A percentile compares a stretch with the other conserved stretches of the same genome.
Evolutionary conservation across 2,329 filamentous ascomycete species (phyloP).

Genomic region (Xylaria sp.): DNA sequence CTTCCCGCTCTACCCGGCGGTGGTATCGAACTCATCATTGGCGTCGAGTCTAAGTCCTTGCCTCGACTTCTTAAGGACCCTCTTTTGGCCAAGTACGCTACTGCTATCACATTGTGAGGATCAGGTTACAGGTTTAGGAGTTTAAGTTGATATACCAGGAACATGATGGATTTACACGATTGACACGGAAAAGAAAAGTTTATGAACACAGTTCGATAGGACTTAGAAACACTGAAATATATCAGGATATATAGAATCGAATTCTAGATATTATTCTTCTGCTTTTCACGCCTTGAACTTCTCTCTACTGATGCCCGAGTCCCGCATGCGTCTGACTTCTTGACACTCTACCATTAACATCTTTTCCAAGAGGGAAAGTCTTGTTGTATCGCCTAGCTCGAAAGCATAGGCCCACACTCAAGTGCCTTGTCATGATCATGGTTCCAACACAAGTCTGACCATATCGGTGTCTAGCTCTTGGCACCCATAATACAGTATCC

Average conservation of each 20-base stretch:
- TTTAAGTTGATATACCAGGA: slow-evolving; percentile 6
- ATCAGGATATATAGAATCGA: background rate
- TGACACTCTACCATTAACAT: background rate
- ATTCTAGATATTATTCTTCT: background rate
- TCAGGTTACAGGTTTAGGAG: background rate
- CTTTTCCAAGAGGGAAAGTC: too few relatives aligned
- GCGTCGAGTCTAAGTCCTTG: slow-evolving; percentile 48
- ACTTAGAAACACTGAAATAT: slow-evolving; percentile 9
- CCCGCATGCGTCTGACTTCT: background rate
- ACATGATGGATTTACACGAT: slow-evolving; percentile 3
- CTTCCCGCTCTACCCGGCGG: slow-evolving; percentile 50
- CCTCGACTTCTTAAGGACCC: slow-evolving; percentile 48
- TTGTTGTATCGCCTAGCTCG: background rate
- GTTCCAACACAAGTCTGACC: too few relatives aligned
- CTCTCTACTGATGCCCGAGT: background rate
- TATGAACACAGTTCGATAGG: background rate
- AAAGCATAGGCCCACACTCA: background rate
- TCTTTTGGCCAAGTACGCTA: slow-evolving; percentile 47
- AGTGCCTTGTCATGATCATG: background rate
- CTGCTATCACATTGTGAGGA: slow-evolving; percentile 38
- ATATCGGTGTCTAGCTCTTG: background rate
- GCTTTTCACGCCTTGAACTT: too few relatives aligned
- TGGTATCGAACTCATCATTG: slow-evolving; percentile 51
- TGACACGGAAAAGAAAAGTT: background rate
- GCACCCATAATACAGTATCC: background rate